phyloP scores from a whole-genome alignment of 768 basidiomycete genomes.

The Calocera viscosa region DNA sequence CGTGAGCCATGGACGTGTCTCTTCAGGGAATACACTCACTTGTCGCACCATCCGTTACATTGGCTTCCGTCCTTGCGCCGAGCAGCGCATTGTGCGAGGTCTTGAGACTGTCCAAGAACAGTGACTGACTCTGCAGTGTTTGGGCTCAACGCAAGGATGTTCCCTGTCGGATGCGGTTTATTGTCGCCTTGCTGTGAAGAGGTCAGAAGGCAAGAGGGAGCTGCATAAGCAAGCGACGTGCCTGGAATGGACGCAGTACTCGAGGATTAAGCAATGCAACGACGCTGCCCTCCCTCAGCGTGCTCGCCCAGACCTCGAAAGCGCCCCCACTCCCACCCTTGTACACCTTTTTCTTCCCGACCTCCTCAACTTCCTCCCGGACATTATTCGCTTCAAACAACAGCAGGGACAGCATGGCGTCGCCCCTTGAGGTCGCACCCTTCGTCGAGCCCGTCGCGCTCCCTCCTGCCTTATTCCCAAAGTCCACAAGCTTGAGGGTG shows the following conservation, averaged over 20 bases:
- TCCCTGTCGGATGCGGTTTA: conserved; percentile 61
- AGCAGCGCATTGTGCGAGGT: conserved; percentile 77
- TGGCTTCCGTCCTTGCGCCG: conserved; percentile 62
- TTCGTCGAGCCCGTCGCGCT: conserved; percentile 32
- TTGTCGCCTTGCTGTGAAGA: conserved; percentile 20
- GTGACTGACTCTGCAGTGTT: conserved; percentile 65
- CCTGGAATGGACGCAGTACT: conserved; percentile 76
- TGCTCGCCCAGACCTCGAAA: conserved; percentile 67
- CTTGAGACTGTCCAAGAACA: conserved; percentile 73
- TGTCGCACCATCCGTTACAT: conserved; percentile 82
- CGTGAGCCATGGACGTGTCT: not conserved
- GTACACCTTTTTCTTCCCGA: conserved; percentile 43
- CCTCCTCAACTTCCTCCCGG: conserved; percentile 39
- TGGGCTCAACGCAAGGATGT: conserved; percentile 80
- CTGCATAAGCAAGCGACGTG: conserved; percentile 26
- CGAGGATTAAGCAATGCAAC: conserved; percentile 79
- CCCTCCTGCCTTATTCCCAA: conserved; percentile 47
- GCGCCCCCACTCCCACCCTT: conserved; percentile 86
- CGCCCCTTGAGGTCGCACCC: conserved; percentile 50
- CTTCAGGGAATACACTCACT: conserved; percentile 23
- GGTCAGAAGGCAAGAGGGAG: not conserved
- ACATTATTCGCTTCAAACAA: conserved; percentile 71
- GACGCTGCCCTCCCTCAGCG: conserved; percentile 78
- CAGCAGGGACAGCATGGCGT: conserved; percentile 68
- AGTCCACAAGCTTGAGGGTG: conserved; percentile 72